These are phyloP conservation scores for Coniochaeta pulveracea DNA, from an alignment of 2,329 filamentous ascomycete species.

Conservation along the genomic window DNA sequence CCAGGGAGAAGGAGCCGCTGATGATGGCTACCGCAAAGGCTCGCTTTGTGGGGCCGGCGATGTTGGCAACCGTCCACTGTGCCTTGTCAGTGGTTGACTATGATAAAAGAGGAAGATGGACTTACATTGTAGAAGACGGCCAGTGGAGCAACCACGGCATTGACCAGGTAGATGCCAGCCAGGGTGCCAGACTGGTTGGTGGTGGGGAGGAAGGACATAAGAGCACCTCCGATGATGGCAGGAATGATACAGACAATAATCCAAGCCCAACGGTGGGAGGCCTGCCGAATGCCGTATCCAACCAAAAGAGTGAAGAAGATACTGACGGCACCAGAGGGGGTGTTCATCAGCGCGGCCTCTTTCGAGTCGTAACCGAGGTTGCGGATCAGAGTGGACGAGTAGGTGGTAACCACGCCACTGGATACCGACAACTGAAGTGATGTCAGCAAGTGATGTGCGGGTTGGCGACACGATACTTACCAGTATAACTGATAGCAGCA, in stretches of 20 bases:
- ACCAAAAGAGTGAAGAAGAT: constrained; percentile 39
- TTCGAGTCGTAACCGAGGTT: constrained; percentile 32
- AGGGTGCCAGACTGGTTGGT: constrained; percentile 33
- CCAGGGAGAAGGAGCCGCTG: constrained; percentile 37
- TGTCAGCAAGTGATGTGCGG: not conserved
- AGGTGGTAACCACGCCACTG: constrained; percentile 40
- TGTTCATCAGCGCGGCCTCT: constrained; percentile 39
- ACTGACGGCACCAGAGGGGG: constrained; percentile 39
- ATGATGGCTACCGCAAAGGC: constrained; percentile 36
- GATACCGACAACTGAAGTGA: constrained; percentile 31
- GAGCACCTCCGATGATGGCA: constrained; percentile 33
- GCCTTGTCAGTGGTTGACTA: constrained; percentile 4
- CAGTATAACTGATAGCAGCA: constrained; percentile 35
- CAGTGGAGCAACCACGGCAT: constrained; percentile 33
- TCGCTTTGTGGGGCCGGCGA: constrained; percentile 40
- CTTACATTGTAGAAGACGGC: constrained; percentile 32
- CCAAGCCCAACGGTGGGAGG: constrained; percentile 38
- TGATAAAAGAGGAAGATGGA: constrained; percentile 3
- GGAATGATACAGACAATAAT: constrained; percentile 33
- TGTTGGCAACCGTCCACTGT: constrained; percentile 37
- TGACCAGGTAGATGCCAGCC: constrained; percentile 38
- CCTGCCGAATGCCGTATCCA: constrained; percentile 30
- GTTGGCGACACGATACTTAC: constrained; percentile 22
- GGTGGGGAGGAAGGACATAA: constrained; percentile 40
- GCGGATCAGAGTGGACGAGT: constrained; percentile 40